Evolutionary conservation across 2,329 filamentous ascomycete species (phyloP).

Genomic region (Pseudogymnoascus destructans): DNA sequence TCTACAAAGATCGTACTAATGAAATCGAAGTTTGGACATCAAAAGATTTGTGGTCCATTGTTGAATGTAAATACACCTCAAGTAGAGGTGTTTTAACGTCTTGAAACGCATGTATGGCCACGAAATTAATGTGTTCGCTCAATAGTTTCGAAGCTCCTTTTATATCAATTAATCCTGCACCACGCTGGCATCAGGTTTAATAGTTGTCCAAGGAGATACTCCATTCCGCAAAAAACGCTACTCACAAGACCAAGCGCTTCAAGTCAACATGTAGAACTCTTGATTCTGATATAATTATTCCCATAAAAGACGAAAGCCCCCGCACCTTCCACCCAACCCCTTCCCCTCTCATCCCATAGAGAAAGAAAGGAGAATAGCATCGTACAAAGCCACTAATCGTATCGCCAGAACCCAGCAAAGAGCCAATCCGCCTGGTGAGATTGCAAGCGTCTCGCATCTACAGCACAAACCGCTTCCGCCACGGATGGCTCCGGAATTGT

Average conservation of each 20-base stretch:
- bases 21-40: not conserved
- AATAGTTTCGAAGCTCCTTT: not conserved
- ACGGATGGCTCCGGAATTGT: conserved; percentile 4
- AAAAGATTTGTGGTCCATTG: not conserved
- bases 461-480: not conserved
- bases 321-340: not conserved
- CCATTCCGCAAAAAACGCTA: not conserved
- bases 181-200: not conserved
- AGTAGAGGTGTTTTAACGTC: too few relatives aligned
- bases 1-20: conserved; percentile 2
- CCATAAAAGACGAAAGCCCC: not conserved
- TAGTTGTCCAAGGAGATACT: not conserved
- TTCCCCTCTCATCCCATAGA: not conserved
- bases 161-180: not conserved
- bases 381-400: not conserved
- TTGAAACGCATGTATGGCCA: too few relatives aligned
- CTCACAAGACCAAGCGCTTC: not conserved
- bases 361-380: not conserved
- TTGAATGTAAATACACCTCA: not conserved
- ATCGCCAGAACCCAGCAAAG: not conserved
- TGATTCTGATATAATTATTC: conserved; percentile 7
- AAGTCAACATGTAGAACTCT: not conserved
- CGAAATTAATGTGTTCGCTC: too few relatives aligned
- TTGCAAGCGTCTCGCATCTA: not conserved
- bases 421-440: not conserved